These are phyloP conservation scores for Plantago coronopus DNA, from an alignment of 305 asterid species.

Conservation along the genomic window DNA sequence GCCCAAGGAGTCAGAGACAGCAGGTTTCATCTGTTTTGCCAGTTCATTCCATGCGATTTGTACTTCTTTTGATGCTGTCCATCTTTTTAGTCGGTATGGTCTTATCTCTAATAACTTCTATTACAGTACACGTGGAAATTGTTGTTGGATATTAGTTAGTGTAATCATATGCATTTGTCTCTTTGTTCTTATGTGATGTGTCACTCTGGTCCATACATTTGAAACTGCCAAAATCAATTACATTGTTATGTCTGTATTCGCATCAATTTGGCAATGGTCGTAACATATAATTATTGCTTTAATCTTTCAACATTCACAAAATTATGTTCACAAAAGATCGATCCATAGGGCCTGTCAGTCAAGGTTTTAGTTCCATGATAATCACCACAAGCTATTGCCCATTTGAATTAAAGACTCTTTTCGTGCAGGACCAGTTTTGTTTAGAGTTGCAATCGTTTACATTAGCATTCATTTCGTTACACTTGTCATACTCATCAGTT, in stretches of 20 bases:
- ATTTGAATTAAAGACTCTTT: not conserved
- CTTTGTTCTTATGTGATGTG: not conserved
- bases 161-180: not conserved
- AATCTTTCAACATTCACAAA: too few relatives aligned
- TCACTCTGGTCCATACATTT: too few relatives aligned
- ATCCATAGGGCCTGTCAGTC: not conserved
- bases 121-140: not conserved
- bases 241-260: too few relatives aligned
- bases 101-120: conserved; percentile 12
- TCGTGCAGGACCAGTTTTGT: not conserved
- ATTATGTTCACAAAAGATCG: not conserved
- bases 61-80: conserved; percentile 53
- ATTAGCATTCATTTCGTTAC: too few relatives aligned
- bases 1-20: conserved; percentile 46
- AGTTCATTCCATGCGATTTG: conserved; percentile 40
- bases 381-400: too few relatives aligned
- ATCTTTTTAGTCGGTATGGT: conserved; percentile 61
- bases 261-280: too few relatives aligned
- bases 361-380: not conserved
- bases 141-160: conserved; percentile 4
- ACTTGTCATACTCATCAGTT: not conserved
- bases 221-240: too few relatives aligned
- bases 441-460: too few relatives aligned
- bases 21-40: conserved; percentile 31
- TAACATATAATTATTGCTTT: too few relatives aligned